Base-by-base conservation (phyloP, 2,329 filamentous ascomycete species). In the Rutstroemia sydowiana region DNA sequence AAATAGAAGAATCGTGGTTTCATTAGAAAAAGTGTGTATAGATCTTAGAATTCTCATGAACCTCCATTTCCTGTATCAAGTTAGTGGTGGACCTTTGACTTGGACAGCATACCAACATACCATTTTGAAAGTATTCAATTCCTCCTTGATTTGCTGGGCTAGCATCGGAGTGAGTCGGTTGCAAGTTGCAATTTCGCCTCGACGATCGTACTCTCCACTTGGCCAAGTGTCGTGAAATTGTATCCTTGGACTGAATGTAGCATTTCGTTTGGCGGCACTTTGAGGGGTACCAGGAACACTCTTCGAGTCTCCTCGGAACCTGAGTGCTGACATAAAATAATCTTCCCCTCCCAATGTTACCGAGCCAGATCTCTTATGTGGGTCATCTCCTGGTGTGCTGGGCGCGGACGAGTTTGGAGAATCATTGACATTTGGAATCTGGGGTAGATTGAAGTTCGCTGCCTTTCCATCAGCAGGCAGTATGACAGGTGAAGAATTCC, bases 91-190 rank as follows among this genome's bases (percentile, higher is more conserved):
- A 55, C 28, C 59, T 51, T 48, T 50, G 32, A 45, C 26, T n/a
- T 13, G 1, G 42, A 3, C 41, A 16, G 23, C 57, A 62, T 43
- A 43, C 8, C 8, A 18, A 71, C 84, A 56, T 74, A 93, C 89
- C 93, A 98, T 98, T 71, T 98, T 98, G 78, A 98, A 98, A 62
- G 85, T 95, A 73, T 98, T 98, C 62, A 98, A 81, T 73, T 98
- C 93, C 73, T 98, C 93, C 73, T 97, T 97, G 73, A 98, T 98
- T 70, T 98, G 93, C 72, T 98, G 93, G 42, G 93, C 93, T 57
- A 98, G 80, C 79, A 96, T 91, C 11, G 93, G 93, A 45, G 93
- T 98, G 61, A 98, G 77, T 59, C 92, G 88, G 68, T 98, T 98
- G 81, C 93, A 98, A 1, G 93, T 98, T 10, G 93, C 91, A 71